Percentiles rank a stretch among this genome's conserved stretches.
phyloP scores from a whole-genome alignment of 441 rosid genomes.

The Rhodomyrtus psidioides region DNA sequence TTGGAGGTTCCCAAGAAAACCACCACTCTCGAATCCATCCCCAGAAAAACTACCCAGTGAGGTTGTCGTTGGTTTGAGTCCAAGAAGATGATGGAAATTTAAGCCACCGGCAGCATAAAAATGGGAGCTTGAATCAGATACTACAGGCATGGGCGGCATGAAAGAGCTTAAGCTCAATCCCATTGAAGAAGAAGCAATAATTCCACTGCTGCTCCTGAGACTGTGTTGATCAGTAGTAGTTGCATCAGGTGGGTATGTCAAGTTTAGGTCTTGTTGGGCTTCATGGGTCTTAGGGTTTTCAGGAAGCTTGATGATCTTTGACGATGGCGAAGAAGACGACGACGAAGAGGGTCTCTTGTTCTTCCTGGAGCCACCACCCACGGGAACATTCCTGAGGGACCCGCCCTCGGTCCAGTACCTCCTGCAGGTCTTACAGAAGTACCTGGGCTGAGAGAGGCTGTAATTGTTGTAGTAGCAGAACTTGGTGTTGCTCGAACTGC shows the following conservation, averaged over 20 bases:
- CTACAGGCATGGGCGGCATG: not conserved
- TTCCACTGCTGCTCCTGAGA: slow-evolving; percentile 17
- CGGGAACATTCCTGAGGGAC: slow-evolving; percentile 89
- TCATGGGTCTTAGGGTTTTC: slow-evolving; percentile 52
- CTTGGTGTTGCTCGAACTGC: slow-evolving; percentile 78
- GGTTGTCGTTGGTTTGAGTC: not conserved
- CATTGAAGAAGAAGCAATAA: slow-evolving; percentile 25
- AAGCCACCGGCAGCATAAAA: slow-evolving; percentile 6
- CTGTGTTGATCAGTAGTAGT: slow-evolving; percentile 24
- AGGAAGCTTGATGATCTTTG: slow-evolving; percentile 33
- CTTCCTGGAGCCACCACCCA: slow-evolving; percentile 92
- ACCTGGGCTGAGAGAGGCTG: slow-evolving; percentile 83
- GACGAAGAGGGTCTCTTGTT: slow-evolving; percentile 59
- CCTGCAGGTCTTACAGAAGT: slow-evolving; percentile 87
- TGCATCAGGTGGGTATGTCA: slow-evolving; percentile 42
- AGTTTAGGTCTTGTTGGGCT: slow-evolving; percentile 63
- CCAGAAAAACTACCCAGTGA: slow-evolving; percentile 8
- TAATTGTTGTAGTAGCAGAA: slow-evolving; percentile 91
- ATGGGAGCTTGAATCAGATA: slow-evolving; percentile 19
- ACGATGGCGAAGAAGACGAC: slow-evolving; percentile 16
- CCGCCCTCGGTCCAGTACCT: slow-evolving; percentile 99
- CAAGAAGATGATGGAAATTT: not conserved
- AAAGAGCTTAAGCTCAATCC: not conserved
- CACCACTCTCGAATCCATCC: slow-evolving; percentile 33
- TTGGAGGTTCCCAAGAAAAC: slow-evolving; percentile 4